A percentile compares a stretch with the other conserved stretches of the same genome.
These are phyloP conservation scores for Tylopilus sp. DNA, from an alignment of 768 basidiomycete species.

Conservation along the genomic window DNA sequence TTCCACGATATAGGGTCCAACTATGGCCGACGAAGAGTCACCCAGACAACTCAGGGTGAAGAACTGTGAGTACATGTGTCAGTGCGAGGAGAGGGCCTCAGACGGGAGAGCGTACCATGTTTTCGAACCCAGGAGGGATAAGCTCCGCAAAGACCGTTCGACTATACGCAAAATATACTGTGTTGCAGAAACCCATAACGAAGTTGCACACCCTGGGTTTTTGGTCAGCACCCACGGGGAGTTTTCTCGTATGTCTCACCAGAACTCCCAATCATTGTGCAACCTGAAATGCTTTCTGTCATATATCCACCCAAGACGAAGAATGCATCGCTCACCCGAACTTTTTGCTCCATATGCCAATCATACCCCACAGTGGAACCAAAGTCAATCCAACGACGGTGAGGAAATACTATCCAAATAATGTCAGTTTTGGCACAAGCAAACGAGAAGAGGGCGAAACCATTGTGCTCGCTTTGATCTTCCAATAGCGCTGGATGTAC, in stretches of 20 bases:
- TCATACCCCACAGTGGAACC: conserved; percentile 84
- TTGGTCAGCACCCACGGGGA: neutral
- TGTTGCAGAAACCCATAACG: conserved; percentile 78
- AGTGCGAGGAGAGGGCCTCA: neutral
- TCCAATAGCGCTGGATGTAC: conserved; percentile 79
- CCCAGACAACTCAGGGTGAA: conserved; percentile 86
- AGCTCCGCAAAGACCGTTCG: conserved; percentile 90
- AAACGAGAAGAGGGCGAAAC: conserved; percentile 32
- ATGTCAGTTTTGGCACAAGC: neutral
- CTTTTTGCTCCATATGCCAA: conserved; percentile 76
- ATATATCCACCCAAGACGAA: neutral
- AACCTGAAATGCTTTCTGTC: conserved; percentile 40
- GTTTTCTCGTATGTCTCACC: conserved; percentile 40
- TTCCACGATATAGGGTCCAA: conserved; percentile 83
- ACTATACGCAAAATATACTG: conserved; percentile 83
- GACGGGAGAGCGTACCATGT: conserved; percentile 45
- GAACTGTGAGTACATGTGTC: conserved; percentile 44
- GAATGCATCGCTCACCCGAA: conserved; percentile 54
- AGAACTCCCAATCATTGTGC: conserved; percentile 87
- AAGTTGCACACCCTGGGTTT: conserved; percentile 68
- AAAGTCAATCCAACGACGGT: conserved; percentile 74
- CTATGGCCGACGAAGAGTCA: conserved; percentile 79
- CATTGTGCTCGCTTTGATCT: conserved; percentile 80
- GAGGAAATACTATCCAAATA: conserved; percentile 58
- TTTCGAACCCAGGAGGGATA: conserved; percentile 83